Base-by-base conservation (phyloP, 2,329 filamentous ascomycete genomes). In the Exophiala viscosa region DNA sequence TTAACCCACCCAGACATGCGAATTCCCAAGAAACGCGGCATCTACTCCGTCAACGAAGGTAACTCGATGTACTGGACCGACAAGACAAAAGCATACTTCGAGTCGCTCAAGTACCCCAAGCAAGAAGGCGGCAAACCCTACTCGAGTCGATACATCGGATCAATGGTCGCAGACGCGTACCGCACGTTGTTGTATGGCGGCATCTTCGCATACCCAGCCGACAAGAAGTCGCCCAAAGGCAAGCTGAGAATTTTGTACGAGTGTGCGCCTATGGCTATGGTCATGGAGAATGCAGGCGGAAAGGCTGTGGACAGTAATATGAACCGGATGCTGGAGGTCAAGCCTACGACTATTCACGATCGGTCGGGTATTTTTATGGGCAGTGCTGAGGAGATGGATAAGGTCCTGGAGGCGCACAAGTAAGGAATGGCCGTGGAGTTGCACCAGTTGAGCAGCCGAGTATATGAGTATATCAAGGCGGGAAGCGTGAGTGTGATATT, bases 11-110 rank as follows among this genome's bases (percentile, higher is more conserved):
- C 93, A 18, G 73, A 95, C 74, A 99, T 99, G 93, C 78, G 77
- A 61, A 85, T 97, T 60, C 93, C 93, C 49, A 81, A 80, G 70
- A 78, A 81, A 66, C 83, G 91, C 59, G 74, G 85, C 59, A 99
- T 99, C 72, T 99, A 99, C 83, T 95, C 89, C 23, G 90, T 95
- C 75, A 99, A 99, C 76, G 93, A 99, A 80, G 93, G 93, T 62
- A 99, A 99, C 81, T 92, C 87, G 62, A 77, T 93, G 60, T 97
- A 96, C 82, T 99, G 93, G 93, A 85, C 91, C 60, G 87, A 95
- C 42, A 81, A 84, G 60, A 89, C 90, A 66, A 89, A 89, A 73
- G 77, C 84, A 64, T 99, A 96, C 79, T 90, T 96, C 74, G 81
- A 93, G 70, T 87, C 84, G 49, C 79, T 99, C 67, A 99, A 99